Conservation (phyloP, 768 basidiomycete species). For the Exsudoporus frostii region DNA sequence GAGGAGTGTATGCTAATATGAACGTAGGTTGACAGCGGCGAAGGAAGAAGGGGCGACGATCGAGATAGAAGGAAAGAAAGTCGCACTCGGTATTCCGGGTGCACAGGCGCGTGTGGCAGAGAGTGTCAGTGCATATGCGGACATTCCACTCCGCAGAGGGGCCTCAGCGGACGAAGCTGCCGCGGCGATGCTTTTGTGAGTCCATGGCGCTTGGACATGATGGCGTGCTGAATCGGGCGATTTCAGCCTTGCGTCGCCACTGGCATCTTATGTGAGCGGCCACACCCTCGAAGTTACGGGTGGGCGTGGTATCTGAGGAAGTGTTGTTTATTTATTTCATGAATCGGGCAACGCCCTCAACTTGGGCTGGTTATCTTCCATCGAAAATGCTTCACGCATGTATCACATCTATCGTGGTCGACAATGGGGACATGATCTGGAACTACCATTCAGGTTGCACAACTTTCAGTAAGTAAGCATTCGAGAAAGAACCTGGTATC, state of each 20-base stretch:
- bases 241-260: constrained; percentile 67
- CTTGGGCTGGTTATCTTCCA: not conserved
- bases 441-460: not conserved
- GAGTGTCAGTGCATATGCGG: constrained; percentile 40
- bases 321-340: not conserved
- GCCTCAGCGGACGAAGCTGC: constrained; percentile 77
- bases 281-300: constrained; percentile 86
- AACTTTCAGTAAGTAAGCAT: not conserved
- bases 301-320: constrained; percentile 62
- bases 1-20: constrained; percentile 2
- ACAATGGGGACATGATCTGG: not conserved
- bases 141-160: constrained; percentile 66
- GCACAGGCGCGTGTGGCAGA: constrained; percentile 40
- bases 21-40: constrained; percentile 62
- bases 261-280: constrained; percentile 77
- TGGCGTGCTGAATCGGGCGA: constrained; percentile 5
- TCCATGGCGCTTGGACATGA: not conserved
- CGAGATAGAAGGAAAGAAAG: constrained; percentile 79
- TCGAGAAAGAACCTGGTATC: not conserved
- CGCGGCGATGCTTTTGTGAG: constrained; percentile 71
- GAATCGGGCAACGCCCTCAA: not conserved
- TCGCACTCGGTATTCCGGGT: constrained; percentile 75
- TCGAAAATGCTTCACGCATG: not conserved
- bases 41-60: constrained; percentile 77
- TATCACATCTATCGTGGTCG: not conserved